These are phyloP conservation scores for Chenopodium berlandieri DNA, from an alignment of 148 eudicot species.

Conservation along the genomic window DNA sequence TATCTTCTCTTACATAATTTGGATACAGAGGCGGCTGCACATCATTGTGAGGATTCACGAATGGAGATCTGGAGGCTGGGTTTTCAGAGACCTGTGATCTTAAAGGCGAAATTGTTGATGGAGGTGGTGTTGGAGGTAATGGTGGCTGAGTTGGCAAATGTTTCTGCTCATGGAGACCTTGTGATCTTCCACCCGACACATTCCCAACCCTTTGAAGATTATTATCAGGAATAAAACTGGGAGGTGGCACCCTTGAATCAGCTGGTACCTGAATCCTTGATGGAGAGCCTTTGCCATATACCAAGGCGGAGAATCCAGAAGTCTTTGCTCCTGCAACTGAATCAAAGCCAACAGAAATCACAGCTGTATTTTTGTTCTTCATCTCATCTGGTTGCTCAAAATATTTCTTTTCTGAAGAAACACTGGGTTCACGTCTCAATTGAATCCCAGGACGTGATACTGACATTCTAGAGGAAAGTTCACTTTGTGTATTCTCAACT, in stretches of 20 bases:
- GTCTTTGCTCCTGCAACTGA: slow-evolving; percentile 31
- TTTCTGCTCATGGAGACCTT: slow-evolving; percentile 55
- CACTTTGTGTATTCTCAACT: slow-evolving; percentile 64
- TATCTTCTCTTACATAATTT: slow-evolving; percentile 51
- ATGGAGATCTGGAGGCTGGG: slow-evolving; percentile 49
- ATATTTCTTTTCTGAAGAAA: slow-evolving; percentile 65
- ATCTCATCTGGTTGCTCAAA: slow-evolving; percentile 53
- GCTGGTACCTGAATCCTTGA: slow-evolving; percentile 35
- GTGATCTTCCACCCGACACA: slow-evolving; percentile 33
- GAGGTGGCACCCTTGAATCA: slow-evolving; percentile 45
- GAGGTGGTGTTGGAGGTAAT: slow-evolving; percentile 95
- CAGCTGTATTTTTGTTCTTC: slow-evolving; percentile 23
- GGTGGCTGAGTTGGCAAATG: slow-evolving; percentile 76
- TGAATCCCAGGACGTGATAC: slow-evolving; percentile 63
- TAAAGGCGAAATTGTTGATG: slow-evolving; percentile 52
- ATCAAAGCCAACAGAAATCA: slow-evolving; percentile 37
- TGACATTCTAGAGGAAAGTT: slow-evolving; percentile 78
- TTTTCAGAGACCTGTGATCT: slow-evolving; percentile 49
- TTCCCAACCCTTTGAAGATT: slow-evolving; percentile 44
- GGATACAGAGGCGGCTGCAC: slow-evolving; percentile 42
- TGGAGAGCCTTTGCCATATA: slow-evolving; percentile 39
- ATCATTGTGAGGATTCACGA: slow-evolving; percentile 46
- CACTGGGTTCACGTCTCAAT: slow-evolving; percentile 80
- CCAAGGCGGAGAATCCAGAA: slow-evolving; percentile 42
- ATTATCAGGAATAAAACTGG: slow-evolving; percentile 38